A percentile compares a stretch with the other conserved stretches of the same genome.
phyloP scores from a whole-genome alignment of 1,284 basidiomycete genomes.

The Cystobasidiaceae sp. region DNA sequence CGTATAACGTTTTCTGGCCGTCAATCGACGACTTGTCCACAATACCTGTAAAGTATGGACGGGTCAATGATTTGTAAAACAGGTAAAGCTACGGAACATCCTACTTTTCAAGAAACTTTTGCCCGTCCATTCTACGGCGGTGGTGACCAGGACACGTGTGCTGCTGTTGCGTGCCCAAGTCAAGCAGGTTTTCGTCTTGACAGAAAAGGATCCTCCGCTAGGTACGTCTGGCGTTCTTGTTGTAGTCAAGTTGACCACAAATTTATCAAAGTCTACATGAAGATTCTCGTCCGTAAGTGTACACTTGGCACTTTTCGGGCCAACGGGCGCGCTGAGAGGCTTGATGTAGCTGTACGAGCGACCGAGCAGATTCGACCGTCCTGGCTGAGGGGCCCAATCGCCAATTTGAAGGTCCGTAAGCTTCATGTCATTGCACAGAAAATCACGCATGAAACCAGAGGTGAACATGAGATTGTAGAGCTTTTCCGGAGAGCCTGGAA shows the following conservation, averaged over 20 bases:
- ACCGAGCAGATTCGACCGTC: constrained; percentile 65
- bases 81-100: background rate
- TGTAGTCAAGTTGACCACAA: constrained; percentile 76
- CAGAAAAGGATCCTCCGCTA: constrained; percentile 80
- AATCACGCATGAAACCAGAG: constrained; percentile 91
- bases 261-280: constrained; percentile 77
- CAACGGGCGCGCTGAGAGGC: constrained; percentile 77
- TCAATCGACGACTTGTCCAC: constrained; percentile 88
- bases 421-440: constrained; percentile 81
- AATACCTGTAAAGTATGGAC: constrained; percentile 58
- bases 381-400: constrained; percentile 69
- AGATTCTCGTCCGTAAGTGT: constrained; percentile 80
- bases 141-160: constrained; percentile 77
- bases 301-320: constrained; percentile 92
- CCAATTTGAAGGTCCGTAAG: constrained; percentile 84
- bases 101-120: constrained; percentile 79
- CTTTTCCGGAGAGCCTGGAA: constrained; percentile 87
- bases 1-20: constrained; percentile 87
- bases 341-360: constrained; percentile 95
- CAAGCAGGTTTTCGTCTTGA: constrained; percentile 90
- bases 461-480: constrained; percentile 95
- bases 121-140: constrained; percentile 91
- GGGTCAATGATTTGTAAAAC: background rate
- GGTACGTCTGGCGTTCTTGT: constrained; percentile 93
- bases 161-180: constrained; percentile 82